Base-by-base conservation (phyloP, 106 monocot species). In the Chionographis japonica region DNA sequence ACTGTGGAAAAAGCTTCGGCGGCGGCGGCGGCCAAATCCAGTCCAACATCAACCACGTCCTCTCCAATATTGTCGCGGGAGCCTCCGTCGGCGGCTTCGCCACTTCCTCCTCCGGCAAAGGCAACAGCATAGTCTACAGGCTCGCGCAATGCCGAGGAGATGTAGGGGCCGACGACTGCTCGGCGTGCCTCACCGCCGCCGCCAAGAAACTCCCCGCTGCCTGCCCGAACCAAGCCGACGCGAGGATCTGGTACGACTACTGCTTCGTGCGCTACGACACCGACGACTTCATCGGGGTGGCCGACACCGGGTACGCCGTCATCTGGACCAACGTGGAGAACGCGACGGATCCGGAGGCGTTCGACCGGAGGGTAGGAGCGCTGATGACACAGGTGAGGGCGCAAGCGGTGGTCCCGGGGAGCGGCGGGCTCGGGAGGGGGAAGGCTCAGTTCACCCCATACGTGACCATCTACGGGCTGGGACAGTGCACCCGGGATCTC, bases 401-500 rank as follows among this genome's bases (percentile, higher is more conserved):
- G 37, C 18, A 72, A 18, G 79, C 82, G 6, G 68, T 63, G 70
- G 14, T 15, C 8, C 6, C 50, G 18, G 79, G 72, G 3, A 69
- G 58, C 62, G 39, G n/a, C 13, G 65, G 71, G 62, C 52, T 83
- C 0, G 83, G 58, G 1, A 62, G 40, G 41, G 78, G 57, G 14
- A 67, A 67, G 55, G 54, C 35, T 10, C 16, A 46, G 62, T 74
- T 81, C 52, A 57, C 55, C 14, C 42, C 52, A 0, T 60, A 43
- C 20, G 46, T 75, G 36, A 74, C 78, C 3, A 70, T 78, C 13
- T 80, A 87, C 59, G 87, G 67, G 43, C 65, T 87, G 58, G 74
- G 62, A 41, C 83, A 83, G 77, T 87, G 83, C 80, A 87, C 77
- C n/a, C n/a, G 49, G 38, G 83, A 83, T 40, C 42, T 83, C 13